Evolutionary conservation across 2,329 filamentous ascomycete species (phyloP).

Genomic region (Diaporthe amygdali): DNA sequence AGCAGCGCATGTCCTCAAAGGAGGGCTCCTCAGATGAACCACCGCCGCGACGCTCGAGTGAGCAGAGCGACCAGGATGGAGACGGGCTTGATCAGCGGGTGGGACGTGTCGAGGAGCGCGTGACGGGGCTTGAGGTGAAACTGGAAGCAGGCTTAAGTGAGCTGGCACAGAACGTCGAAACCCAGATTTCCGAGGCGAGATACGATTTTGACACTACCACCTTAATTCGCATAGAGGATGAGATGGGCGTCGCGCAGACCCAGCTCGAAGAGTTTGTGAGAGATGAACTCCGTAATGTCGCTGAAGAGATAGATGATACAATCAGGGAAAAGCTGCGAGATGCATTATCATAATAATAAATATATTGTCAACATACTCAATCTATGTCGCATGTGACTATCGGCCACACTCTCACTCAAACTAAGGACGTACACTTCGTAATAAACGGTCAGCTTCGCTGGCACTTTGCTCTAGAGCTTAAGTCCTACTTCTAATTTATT

Average conservation of each 20-base stretch:
- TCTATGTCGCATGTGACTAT: background rate
- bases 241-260: conserved; percentile 23
- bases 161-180: conserved; percentile 12
- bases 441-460: background rate
- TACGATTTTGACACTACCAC: conserved; percentile 20
- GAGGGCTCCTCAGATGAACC: background rate
- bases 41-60: background rate
- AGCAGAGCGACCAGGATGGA: background rate
- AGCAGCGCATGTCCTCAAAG: background rate
- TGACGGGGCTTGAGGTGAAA: conserved; percentile 12
- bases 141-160: conserved; percentile 19
- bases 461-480: too few relatives aligned
- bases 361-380: background rate
- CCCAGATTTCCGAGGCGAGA: conserved; percentile 17
- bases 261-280: conserved; percentile 24
- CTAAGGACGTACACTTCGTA: background rate
- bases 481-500: too few relatives aligned
- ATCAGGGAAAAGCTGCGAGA: conserved; percentile 19
- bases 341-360: conserved; percentile 14
- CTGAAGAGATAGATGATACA: conserved; percentile 22
- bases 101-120: conserved; percentile 13
- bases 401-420: background rate
- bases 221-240: conserved; percentile 20
- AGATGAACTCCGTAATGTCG: conserved; percentile 21
- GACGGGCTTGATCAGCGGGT: conserved; percentile 13